Evolutionary conservation across 2,329 filamentous ascomycete genomes (phyloP), one percentile per base, ranked within the genome.

Genomic region (Aspergillus persii): DNA sequence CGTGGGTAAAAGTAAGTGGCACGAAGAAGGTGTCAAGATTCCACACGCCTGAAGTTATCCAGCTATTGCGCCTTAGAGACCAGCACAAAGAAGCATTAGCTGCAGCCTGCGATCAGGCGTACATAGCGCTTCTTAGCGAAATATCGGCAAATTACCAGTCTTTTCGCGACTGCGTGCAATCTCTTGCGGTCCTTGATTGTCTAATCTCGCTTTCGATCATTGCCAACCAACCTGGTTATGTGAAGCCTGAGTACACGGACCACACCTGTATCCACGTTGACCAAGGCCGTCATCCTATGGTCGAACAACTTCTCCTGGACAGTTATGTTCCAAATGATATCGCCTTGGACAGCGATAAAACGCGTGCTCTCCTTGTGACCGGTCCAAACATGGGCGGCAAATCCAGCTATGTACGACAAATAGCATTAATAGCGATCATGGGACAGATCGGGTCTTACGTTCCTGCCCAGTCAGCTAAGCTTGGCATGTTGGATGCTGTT

Each of bases 321-420:
- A 83, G 86, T 54, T 99, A 98, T 76, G 96, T 99, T 59, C 94
- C 95, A 50, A 99, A 99, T 76, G 86, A 89, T 68, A 89, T 92
- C 9, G 79, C 84, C 2, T 84, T 98, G 50, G 83, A 86, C n/a
- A 84, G 86, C 3, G 83, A 86, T 1, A 72, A 81, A 0, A 84
- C 86, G 0, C 84, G 90, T 5, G 91, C 92, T 2, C 85, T 97
- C 66, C 88, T 98, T 57, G 89, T 99, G 68, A 99, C 95, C 0
- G 95, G 95, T 0, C 95, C 95, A 31, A 99, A 99, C 79, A 99
- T 99, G 95, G 95, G 95, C 69, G 95, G 95, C 58, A 99, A 99
- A 73, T 96, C 92, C n/a, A 95, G 90, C 59, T 99, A 96, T 74
- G 94, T 99, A 26, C 91, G 95, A 55, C 91, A 93, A 65, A 87